Percentiles rank a stretch among this genome's conserved stretches.
These are phyloP conservation scores for Dimargaris verticillata DNA, from an alignment of 192 early-diverging fungal species.

Conservation along the genomic window DNA sequence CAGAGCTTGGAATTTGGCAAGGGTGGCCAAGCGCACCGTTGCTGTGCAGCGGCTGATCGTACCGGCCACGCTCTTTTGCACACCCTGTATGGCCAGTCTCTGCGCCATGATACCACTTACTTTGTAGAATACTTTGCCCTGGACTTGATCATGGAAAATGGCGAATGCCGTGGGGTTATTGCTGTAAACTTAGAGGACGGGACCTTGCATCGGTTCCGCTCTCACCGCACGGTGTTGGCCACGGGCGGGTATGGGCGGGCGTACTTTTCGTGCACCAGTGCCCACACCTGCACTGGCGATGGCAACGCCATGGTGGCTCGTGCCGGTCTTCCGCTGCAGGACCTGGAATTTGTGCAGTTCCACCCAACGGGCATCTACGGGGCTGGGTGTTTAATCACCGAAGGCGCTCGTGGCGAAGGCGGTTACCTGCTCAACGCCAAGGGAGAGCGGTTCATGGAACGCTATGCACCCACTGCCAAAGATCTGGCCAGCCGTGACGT, in stretches of 20 bases:
- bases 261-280: conserved; percentile 95
- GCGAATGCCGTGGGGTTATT: conserved; percentile 88
- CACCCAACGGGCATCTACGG: conserved; percentile 99
- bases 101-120: conserved; percentile 88
- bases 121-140: conserved; percentile 99
- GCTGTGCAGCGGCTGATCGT: conserved; percentile 95
- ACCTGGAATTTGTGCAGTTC: conserved; percentile 98
- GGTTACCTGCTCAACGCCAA: conserved; percentile 89
- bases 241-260: conserved; percentile 99
- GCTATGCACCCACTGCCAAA: conserved; percentile 96
- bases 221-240: conserved; percentile 94
- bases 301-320: conserved; percentile 98
- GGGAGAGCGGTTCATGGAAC: conserved; percentile 98
- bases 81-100: conserved; percentile 93
- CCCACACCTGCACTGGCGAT: conserved; percentile 97
- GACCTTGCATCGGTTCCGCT: conserved; percentile 89
- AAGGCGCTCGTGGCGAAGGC: conserved; percentile 93
- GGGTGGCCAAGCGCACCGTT: conserved; percentile 95
- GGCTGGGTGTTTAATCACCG: conserved; percentile 93
- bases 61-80: conserved; percentile 96
- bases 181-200: conserved; percentile 98
- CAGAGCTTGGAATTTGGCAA: conserved; percentile 91
- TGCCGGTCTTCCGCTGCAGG: conserved; percentile 90
- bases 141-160: conserved; percentile 97
- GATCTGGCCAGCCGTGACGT: conserved; percentile 98